phyloP scores from a whole-genome alignment of 1,284 basidiomycete genomes.

The Naganishia sp. region DNA sequence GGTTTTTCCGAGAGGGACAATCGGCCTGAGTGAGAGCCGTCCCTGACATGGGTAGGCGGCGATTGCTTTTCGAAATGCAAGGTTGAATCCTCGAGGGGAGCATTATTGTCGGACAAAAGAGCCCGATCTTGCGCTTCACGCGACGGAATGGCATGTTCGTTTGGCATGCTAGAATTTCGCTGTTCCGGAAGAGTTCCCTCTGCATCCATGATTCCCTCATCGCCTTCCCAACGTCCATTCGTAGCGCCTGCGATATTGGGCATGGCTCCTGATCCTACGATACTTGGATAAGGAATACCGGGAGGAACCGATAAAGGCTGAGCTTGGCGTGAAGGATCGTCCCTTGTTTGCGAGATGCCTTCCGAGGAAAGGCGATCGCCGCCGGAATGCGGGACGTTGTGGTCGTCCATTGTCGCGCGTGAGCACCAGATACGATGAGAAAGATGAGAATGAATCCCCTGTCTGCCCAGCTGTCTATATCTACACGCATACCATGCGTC shows the following conservation, averaged over 20 bases:
- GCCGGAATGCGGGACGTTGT: too few relatives aligned
- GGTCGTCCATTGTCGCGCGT: too few relatives aligned
- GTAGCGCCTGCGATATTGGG: conserved; percentile 15
- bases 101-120: background rate
- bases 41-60: background rate
- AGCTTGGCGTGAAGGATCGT: conserved; percentile 6
- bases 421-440: too few relatives aligned
- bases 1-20: conserved; percentile 20
- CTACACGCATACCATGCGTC: too few relatives aligned
- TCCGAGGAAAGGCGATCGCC: background rate
- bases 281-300: conserved; percentile 26
- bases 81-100: background rate
- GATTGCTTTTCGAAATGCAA: conserved; percentile 13
- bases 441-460: too few relatives aligned
- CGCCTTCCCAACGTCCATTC: conserved; percentile 11
- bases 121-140: conserved; percentile 1
- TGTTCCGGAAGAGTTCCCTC: background rate
- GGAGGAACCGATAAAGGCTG: conserved; percentile 17
- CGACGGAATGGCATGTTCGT: conserved; percentile 5
- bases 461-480: too few relatives aligned
- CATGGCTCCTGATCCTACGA: conserved; percentile 13
- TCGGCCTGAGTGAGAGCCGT: conserved; percentile 20
- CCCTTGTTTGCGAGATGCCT: conserved; percentile 2
- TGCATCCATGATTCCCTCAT: background rate
- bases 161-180: background rate